Percentiles rank a stretch among this genome's conserved stretches.
These are phyloP conservation scores for Gastrolobium villosum DNA, from an alignment of 306 rosid genomes.

Conservation along the genomic window DNA sequence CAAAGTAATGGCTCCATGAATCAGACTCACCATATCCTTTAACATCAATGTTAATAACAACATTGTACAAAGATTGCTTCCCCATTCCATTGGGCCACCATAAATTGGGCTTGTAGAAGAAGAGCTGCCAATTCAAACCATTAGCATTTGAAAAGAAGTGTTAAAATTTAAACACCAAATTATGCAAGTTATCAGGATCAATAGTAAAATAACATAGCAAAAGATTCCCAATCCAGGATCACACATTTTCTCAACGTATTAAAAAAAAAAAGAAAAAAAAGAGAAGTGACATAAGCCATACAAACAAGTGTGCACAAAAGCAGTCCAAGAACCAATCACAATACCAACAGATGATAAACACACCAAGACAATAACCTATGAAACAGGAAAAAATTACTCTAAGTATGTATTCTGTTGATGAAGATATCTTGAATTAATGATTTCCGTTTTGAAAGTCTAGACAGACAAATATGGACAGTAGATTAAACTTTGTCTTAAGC, in stretches of 20 bases:
- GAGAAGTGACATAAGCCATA: not conserved
- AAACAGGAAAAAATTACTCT: conserved; percentile 6
- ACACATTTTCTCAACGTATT: not conserved
- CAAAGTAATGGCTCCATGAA: conserved; percentile 81
- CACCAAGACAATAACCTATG: conserved; percentile 11
- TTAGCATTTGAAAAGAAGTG: conserved; percentile 46
- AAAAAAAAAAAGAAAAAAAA: not conserved
- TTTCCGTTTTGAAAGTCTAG: conserved; percentile 25
- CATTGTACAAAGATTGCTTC: conserved; percentile 83
- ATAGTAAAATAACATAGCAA: conserved; percentile 31
- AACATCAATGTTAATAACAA: conserved; percentile 71
- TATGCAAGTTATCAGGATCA: conserved; percentile 36
- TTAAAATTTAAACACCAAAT: conserved; percentile 32
- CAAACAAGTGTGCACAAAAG: conserved; percentile 9
- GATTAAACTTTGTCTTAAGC: conserved; percentile 6
- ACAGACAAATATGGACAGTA: not conserved
- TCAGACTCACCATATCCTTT: conserved; percentile 91
- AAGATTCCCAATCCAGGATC: conserved; percentile 31
- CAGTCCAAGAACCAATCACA: not conserved
- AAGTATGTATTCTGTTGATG: not conserved
- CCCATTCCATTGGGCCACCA: conserved; percentile 99
- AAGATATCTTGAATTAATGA: conserved; percentile 17
- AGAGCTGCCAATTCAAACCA: conserved; percentile 73
- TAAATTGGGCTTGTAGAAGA: conserved; percentile 92
- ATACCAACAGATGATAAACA: conserved; percentile 4